Base-by-base conservation (phyloP, 306 rosid genomes). In the Trichosanthes cucumerina region DNA sequence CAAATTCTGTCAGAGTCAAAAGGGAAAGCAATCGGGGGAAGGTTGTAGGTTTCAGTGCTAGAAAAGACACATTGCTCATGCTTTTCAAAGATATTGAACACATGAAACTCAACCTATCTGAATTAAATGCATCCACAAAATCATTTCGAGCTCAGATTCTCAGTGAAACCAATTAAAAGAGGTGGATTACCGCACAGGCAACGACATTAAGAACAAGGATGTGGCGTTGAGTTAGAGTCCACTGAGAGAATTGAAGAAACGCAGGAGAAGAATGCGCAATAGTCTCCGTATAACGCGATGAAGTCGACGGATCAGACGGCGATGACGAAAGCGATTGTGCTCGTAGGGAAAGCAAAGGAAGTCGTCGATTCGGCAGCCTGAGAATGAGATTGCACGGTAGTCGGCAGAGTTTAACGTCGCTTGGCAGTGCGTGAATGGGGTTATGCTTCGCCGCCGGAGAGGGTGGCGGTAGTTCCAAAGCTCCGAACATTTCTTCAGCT, bases 151-250 rank as follows among this genome's bases (percentile, higher is more conserved):
- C 4, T 72, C 77, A 26, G 50, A 74, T 64, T 59, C 41, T 26
- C 39, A 49, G n/a, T 28, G 54, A 65, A 52, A 21, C 50, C 7
- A 7, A 23, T 63, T 18, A 68, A 46, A 16, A 59, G 19, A 8
- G 21, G 28, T 4, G 68, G 33, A 80, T 73, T 88, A 95, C 98
- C 82, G 83, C 82, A 85, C 96, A 87, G 82, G 99, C 93, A 69
- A 86, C 50, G 84, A 79, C 62, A 59, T 88, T 89, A 80, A 95
- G 99, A 74, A 88, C 14, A 58, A 86, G 75, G 88, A 92, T 59
- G 77, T 90, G 97, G 81, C 96, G 91, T 7, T 80, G 87, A 78
- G 89, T 84, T 78, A 91, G 83, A 81, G 85, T 86, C 89, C 88
- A 88, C 7, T 50, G 89, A 62, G 88, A 70, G 78, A 84, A 86